Percentiles rank a stretch among this genome's conserved stretches.
Evolutionary conservation across 106 monocot species (phyloP).

Genomic region (Dendrobium huoshanense): DNA sequence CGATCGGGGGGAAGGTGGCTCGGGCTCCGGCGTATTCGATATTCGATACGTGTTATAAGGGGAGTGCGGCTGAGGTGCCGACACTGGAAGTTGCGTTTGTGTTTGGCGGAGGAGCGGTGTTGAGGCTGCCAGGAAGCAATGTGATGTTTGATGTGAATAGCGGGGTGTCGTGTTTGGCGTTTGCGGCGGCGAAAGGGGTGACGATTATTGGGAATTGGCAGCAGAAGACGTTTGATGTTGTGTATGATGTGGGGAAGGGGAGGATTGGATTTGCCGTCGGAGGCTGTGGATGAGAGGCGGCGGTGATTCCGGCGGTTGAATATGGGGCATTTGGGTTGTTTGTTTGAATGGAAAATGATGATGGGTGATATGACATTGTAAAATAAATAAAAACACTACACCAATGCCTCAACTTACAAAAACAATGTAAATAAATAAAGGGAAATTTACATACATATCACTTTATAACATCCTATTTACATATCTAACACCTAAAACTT

Average conservation of each 20-base stretch:
- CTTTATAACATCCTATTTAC: too few relatives aligned
- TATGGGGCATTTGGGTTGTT: too few relatives aligned
- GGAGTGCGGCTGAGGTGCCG: conserved; percentile 11
- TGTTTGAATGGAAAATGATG: too few relatives aligned
- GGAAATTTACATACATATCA: too few relatives aligned
- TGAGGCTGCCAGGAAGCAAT: conserved; percentile 35
- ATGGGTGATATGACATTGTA: too few relatives aligned
- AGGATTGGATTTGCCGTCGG: conserved; percentile 42
- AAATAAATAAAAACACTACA: too few relatives aligned
- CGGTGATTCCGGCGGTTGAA: too few relatives aligned
- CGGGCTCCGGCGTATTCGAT: conserved; percentile 34
- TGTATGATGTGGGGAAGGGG: conserved; percentile 28
- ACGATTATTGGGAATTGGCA: conserved; percentile 44
- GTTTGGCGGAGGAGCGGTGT: conserved; percentile 38
- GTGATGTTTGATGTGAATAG: conserved; percentile 40
- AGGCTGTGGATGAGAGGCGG: conserved; percentile 31
- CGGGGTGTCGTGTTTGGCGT: conserved; percentile 46
- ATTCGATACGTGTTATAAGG: conserved; percentile 58
- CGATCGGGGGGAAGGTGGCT: conserved; percentile 6
- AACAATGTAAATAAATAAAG: too few relatives aligned
- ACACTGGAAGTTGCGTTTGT: conserved; percentile 40
- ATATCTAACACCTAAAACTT: too few relatives aligned
- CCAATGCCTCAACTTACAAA: too few relatives aligned
- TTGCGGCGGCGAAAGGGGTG: conserved; percentile 12
- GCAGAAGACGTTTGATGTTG: conserved; percentile 45